Evolutionary conservation across 306 rosid genomes (phyloP).

Genomic region (Lithocarpus polystachyus): DNA sequence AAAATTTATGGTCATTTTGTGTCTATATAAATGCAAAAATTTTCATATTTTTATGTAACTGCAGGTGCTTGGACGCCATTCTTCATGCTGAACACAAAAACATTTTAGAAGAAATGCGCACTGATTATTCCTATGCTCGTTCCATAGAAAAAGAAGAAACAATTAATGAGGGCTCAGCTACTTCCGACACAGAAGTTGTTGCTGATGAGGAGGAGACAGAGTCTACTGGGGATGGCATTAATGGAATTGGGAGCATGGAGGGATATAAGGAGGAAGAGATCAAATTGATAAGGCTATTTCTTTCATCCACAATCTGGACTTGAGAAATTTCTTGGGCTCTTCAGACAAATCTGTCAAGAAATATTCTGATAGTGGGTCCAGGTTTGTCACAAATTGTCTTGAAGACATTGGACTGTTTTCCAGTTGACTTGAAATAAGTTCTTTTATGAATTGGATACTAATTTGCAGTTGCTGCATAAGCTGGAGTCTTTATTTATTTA

Average conservation of each 20-base stretch:
- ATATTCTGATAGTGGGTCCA: too few species aligned
- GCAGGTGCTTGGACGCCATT: conserved; percentile 87
- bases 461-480: not conserved
- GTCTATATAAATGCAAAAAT: not conserved
- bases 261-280: too few species aligned
- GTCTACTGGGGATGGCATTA: too few species aligned
- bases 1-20: not conserved
- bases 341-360: too few species aligned
- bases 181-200: conserved; percentile 38
- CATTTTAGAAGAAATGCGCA: conserved; percentile 85
- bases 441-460: not conserved
- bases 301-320: too few species aligned
- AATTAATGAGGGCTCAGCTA: conserved; percentile 4
- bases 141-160: conserved; percentile 27
- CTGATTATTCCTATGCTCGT: conserved; percentile 59
- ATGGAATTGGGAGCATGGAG: too few species aligned
- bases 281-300: too few species aligned
- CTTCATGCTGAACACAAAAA: conserved; percentile 91
- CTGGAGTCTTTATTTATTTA: not conserved
- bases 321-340: too few species aligned
- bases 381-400: conserved; percentile 13
- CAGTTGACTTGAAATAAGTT: not conserved
- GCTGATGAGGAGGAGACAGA: too few species aligned
- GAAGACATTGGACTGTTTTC: not conserved
- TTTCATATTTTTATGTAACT: not conserved